phyloP scores from a whole-genome alignment of 768 basidiomycete species.

The Lactifluus pinguis region DNA sequence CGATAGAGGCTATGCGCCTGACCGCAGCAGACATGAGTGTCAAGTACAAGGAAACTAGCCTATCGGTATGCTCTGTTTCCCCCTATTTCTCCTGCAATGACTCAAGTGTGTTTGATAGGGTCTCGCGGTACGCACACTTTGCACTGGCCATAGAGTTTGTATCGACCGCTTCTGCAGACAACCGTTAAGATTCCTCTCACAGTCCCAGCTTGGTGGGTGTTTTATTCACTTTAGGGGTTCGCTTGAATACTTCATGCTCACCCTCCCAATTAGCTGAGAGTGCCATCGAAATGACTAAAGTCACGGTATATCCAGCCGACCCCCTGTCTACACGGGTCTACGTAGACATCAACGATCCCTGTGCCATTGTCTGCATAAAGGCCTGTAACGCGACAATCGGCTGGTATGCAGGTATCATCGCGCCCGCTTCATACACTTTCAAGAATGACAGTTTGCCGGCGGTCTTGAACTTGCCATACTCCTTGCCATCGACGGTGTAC shows the following conservation, averaged over 20 bases:
- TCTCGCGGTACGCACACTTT: constrained; percentile 41
- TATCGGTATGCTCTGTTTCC: constrained; percentile 50
- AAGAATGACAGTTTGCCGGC: too few relatives aligned
- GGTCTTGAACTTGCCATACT: too few relatives aligned
- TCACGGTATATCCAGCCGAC: too few relatives aligned
- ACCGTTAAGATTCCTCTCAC: constrained; percentile 79
- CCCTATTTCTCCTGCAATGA: background rate
- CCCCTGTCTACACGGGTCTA: too few relatives aligned
- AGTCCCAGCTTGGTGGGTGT: constrained; percentile 63
- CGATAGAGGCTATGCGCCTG: constrained; percentile 89
- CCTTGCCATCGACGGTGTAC: too few relatives aligned
- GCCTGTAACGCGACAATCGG: too few relatives aligned
- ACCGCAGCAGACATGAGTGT: constrained; percentile 93
- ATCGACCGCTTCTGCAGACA: constrained; percentile 33
- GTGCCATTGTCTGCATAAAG: too few relatives aligned
- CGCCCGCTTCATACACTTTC: too few relatives aligned
- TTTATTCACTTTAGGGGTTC: background rate
- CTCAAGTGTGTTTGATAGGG: constrained; percentile 31
- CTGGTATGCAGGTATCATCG: too few relatives aligned
- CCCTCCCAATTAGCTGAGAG: background rate
- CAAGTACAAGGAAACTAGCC: constrained; percentile 92
- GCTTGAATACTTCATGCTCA: background rate
- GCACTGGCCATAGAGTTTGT: constrained; percentile 11
- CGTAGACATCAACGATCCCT: too few relatives aligned
- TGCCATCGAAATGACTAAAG: too few relatives aligned